A percentile compares a stretch with the other conserved stretches of the same genome.
Conservation (phyloP, 164 flowering plant genomes). For the Macadamia integrifolia region DNA sequence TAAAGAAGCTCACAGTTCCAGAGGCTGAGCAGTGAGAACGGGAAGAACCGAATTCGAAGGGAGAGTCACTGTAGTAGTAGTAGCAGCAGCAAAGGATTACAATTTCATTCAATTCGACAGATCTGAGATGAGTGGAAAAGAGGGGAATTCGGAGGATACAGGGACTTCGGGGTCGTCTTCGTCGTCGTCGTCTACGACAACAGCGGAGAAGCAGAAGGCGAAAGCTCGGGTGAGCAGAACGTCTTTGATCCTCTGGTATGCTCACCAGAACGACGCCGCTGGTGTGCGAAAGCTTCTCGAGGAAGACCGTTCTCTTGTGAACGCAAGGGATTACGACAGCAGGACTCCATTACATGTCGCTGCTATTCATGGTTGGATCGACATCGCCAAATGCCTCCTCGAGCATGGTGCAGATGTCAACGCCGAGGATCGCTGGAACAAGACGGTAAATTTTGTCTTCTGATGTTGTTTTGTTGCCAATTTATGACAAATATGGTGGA, state of each 20-base stretch:
- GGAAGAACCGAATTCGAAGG: not conserved
- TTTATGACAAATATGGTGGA: not conserved
- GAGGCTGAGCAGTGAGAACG: not conserved
- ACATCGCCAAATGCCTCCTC: slow-evolving; percentile 78
- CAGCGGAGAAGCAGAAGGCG: slow-evolving; percentile 60
- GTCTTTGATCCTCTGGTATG: slow-evolving; percentile 89
- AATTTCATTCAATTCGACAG: not conserved
- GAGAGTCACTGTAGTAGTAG: not conserved
- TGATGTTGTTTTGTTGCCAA: not conserved
- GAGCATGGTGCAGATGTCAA: slow-evolving; percentile 89
- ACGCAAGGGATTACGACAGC: slow-evolving; percentile 81
- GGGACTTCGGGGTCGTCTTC: slow-evolving; percentile 16
- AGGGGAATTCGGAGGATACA: slow-evolving; percentile 21
- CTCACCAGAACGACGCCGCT: slow-evolving; percentile 86
- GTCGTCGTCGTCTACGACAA: slow-evolving; percentile 7
- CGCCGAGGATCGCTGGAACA: slow-evolving; percentile 98
- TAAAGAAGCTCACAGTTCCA: too few species aligned
- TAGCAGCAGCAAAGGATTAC: not conserved
- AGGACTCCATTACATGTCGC: slow-evolving; percentile 97
- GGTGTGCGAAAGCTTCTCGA: slow-evolving; percentile 84
- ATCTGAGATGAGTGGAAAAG: slow-evolving; percentile 42
- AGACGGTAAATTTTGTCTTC: slow-evolving; percentile 45
- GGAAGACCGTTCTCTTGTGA: slow-evolving; percentile 76
- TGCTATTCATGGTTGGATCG: slow-evolving; percentile 90
- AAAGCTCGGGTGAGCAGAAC: slow-evolving; percentile 84